Base-by-base conservation (phyloP, 768 basidiomycete species). In the Leccinum incarnatum region DNA sequence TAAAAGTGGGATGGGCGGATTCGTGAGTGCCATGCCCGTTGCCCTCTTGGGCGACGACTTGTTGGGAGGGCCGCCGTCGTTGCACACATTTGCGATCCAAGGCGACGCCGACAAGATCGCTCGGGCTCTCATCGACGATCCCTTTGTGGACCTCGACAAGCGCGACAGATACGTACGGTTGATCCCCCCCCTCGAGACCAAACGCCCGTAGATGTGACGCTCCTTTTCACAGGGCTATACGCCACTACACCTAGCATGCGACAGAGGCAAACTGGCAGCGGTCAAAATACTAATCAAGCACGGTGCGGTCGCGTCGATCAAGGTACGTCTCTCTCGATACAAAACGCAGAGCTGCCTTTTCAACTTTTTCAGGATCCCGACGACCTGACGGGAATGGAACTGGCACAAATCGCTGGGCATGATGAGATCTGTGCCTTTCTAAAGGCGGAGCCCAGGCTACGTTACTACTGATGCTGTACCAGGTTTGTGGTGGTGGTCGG, bases 201-300 rank as follows among this genome's bases (percentile, higher is more conserved):
- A 34, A 34, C 10, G 42, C 55, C 52, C 52, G 54, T 19, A 55
- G 47, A 54, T 58, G 30, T 30, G 51, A 59, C 54, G 11, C 34
- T 40, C 30, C 14, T 56, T 53, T 56, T 53, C 50, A 19, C 66
- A 97, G 95, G 94, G 92, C 36, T 94, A 93, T 70, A 91, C 93
- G 0, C 81, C 94, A 8, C 74, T 97, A 19, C 95, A 97, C 65
- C 78, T 95, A 0, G 94, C 95, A 5, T 84, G 87, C 27, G 95
- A 97, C 71, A 78, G 94, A 67, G 95, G 95, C 1, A 79, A 85
- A 65, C 55, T 76, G 7, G 76, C 78, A 0, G 74, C 83, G 3
- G 88, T 89, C 2, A 73, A 79, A 62, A 56, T 85, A 5, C 72
- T 97, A 42, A 68, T 95, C 19, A 64, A 76, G 21, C 75, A 77